Evolutionary conservation across 1,284 basidiomycete genomes (phyloP).

Genomic region (Porogramme epimiltina): DNA sequence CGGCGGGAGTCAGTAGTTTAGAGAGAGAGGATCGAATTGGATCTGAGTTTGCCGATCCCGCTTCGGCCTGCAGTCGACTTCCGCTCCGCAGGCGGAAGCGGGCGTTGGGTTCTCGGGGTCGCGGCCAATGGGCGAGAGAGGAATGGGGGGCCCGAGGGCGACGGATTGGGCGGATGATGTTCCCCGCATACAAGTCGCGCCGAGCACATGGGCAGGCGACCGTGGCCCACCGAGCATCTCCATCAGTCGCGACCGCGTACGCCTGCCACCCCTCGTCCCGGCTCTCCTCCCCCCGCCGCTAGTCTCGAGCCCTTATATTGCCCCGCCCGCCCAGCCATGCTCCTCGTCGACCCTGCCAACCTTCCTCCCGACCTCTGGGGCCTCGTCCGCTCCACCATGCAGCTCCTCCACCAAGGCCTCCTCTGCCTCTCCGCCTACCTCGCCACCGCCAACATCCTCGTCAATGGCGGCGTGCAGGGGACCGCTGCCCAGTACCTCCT

Average conservation of each 20-base stretch:
- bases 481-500: slow-evolving; percentile 49
- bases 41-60: no score
- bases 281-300: background rate
- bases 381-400: slow-evolving; percentile 22
- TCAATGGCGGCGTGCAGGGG: slow-evolving; percentile 17
- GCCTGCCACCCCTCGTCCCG: slow-evolving; percentile 5
- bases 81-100: no score
- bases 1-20: no score
- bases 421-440: slow-evolving; percentile 30
- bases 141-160: background rate
- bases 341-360: slow-evolving; percentile 26
- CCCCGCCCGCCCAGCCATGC: slow-evolving; percentile 17
- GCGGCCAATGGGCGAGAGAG: no score
- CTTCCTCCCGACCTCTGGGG: slow-evolving; percentile 27
- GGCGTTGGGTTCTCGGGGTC: no score
- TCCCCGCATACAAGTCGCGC: background rate
- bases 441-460: slow-evolving; percentile 22
- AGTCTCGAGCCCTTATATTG: slow-evolving; percentile 9
- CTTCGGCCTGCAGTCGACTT: no score
- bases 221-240: slow-evolving; percentile 4
- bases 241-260: no score
- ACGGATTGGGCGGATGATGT: background rate
- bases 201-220: background rate
- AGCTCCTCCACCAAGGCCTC: slow-evolving; percentile 26
- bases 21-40: no score